These are phyloP conservation scores for Chrysosporium queenslandicum DNA, from an alignment of 2,329 filamentous ascomycete species.

Conservation along the genomic window DNA sequence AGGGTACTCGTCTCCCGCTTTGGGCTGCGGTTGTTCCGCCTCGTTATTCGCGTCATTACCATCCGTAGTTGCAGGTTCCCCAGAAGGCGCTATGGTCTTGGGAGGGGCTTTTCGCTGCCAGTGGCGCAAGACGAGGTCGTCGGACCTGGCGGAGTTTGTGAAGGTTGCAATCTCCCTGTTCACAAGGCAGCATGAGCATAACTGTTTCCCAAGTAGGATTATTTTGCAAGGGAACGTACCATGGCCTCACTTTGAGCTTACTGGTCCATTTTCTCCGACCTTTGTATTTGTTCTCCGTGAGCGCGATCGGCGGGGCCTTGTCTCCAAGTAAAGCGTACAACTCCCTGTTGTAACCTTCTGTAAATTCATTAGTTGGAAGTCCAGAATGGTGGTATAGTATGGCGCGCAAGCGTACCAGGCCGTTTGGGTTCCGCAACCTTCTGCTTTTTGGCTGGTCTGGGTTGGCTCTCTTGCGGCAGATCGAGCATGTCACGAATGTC, in stretches of 20 bases:
- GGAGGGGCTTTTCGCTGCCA: conserved; percentile 60
- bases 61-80: conserved; percentile 29
- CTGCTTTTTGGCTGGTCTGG: conserved; percentile 62
- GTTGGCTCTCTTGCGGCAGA: conserved; percentile 49
- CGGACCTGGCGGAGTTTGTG: conserved; percentile 63
- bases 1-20: conserved; percentile 37
- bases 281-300: conserved; percentile 45
- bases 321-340: conserved; percentile 44
- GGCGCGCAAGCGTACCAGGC: conserved; percentile 38
- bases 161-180: conserved; percentile 63
- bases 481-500: conserved; percentile 86
- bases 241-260: conserved; percentile 36
- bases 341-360: conserved; percentile 43
- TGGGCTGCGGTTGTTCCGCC: conserved; percentile 20
- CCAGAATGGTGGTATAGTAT: not conserved
- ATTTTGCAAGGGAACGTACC: conserved; percentile 34
- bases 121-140: conserved; percentile 63
- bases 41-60: conserved; percentile 26
- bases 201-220: too few relatives aligned
- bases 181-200: conserved; percentile 32
- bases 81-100: conserved; percentile 27
- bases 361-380: conserved; percentile 13
- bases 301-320: conserved; percentile 43
- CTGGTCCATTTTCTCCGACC: conserved; percentile 40
- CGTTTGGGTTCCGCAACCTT: conserved; percentile 51